A percentile compares a stretch with the other conserved stretches of the same genome.
Evolutionary conservation across 371 early-diverging fungal genomes (phyloP).

Genomic region (Mortierella sp.): DNA sequence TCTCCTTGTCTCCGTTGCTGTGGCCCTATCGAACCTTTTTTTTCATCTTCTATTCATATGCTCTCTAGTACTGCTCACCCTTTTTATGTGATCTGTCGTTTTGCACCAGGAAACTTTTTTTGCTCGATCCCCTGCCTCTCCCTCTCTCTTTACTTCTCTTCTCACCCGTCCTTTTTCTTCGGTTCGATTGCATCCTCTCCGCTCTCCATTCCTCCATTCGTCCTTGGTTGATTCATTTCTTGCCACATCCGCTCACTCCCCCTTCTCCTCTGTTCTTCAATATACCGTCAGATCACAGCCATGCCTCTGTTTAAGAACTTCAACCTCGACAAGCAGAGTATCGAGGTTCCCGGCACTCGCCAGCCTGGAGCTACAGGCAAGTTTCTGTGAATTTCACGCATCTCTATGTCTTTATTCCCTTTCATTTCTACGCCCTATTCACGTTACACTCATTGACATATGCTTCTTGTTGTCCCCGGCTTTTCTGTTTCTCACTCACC

Average conservation of each 20-base stretch:
- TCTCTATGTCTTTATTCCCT: not conserved
- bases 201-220: not conserved
- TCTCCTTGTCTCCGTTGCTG: not conserved
- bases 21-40: not conserved
- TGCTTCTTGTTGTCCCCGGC: too few relatives aligned
- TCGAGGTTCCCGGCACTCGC: constrained; percentile 54
- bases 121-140: too few relatives aligned
- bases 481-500: not conserved
- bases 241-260: not conserved
- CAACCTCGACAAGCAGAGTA: constrained; percentile 54
- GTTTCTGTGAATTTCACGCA: constrained; percentile 3
- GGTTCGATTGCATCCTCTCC: not conserved
- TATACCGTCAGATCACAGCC: constrained; percentile 1
- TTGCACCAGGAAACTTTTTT: too few relatives aligned
- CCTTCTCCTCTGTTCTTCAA: not conserved
- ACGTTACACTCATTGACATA: too few relatives aligned
- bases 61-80: too few relatives aligned
- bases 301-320: constrained; percentile 34
- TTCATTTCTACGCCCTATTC: not conserved
- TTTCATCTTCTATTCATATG: not conserved
- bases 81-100: too few relatives aligned
- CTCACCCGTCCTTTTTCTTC: not conserved
- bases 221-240: too few relatives aligned
- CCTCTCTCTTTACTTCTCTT: not conserved
- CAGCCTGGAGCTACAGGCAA: constrained; percentile 53